Evolutionary conservation across 805 yeast genomes (phyloP).

Genomic region (Candida nemodendra): DNA sequence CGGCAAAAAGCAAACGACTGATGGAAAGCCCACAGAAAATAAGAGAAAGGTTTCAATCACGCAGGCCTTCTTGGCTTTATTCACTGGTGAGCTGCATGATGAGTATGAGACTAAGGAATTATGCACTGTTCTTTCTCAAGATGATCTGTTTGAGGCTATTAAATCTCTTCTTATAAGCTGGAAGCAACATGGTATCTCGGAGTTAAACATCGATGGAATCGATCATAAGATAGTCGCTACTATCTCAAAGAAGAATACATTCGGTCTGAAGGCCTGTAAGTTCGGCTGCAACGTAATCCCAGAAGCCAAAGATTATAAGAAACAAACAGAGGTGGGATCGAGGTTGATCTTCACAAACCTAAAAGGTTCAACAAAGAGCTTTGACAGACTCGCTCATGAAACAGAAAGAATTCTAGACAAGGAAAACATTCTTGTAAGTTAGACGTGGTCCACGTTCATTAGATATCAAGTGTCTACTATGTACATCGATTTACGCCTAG

Average conservation of each 20-base stretch:
- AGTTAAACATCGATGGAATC: conserved; percentile 45
- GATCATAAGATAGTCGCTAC: conserved; percentile 54
- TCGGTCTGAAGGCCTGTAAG: conserved; percentile 61
- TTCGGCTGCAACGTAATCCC: conserved; percentile 54
- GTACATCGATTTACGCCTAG: no score
- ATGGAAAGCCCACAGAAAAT: conserved; percentile 7
- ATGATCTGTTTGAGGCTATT: conserved; percentile 64
- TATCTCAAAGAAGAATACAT: conserved; percentile 57
- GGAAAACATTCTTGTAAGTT: conserved; percentile 53
- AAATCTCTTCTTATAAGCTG: conserved; percentile 62
- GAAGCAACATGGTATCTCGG: conserved; percentile 68
- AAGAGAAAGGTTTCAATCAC: conserved; percentile 24
- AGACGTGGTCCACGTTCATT: neutral
- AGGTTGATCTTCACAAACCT: conserved; percentile 58
- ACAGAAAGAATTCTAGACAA: conserved; percentile 62
- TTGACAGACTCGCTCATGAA: conserved; percentile 58
- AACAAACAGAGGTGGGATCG: conserved; percentile 35
- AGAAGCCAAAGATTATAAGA: conserved; percentile 36
- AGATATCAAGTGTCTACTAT: neutral
- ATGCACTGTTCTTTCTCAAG: conserved; percentile 36
- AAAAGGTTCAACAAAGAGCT: conserved; percentile 64
- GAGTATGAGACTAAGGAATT: conserved; percentile 35
- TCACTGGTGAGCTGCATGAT: conserved; percentile 26
- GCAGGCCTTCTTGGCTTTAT: conserved; percentile 41
- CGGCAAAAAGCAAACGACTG: conserved; percentile 39